These are phyloP conservation scores for Noccaea bulbosa DNA, from an alignment of 345 rosid species.

Conservation along the genomic window DNA sequence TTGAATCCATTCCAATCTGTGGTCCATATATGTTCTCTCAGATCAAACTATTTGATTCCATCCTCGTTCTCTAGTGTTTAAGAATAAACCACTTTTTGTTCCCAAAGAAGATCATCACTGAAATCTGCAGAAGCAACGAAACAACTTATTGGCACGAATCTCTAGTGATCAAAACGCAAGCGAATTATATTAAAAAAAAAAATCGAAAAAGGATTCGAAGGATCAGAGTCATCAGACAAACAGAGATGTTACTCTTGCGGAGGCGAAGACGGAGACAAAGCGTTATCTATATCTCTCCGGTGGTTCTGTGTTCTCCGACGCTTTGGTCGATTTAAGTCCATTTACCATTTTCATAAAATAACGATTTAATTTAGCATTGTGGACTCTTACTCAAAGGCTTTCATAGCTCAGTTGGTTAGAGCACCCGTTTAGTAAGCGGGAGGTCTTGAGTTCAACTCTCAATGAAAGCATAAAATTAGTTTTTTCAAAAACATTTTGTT, in stretches of 20 bases:
- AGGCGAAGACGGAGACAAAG: neutral
- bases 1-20: neutral
- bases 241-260: neutral
- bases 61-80: neutral
- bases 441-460: constrained; percentile 99
- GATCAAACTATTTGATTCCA: neutral
- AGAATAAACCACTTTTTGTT: no score
- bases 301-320: neutral
- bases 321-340: neutral
- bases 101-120: no score
- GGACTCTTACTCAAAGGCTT: no score
- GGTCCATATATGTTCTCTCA: neutral
- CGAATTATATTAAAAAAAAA: neutral
- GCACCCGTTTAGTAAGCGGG: constrained; percentile 97
- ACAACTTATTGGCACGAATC: no score
- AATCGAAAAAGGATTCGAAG: neutral
- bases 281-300: neutral
- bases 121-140: no score
- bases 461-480: constrained; percentile 43
- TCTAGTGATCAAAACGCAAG: neutral
- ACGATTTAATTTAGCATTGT: no score
- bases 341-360: neutral
- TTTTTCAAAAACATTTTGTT: neutral
- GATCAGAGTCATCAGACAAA: neutral
- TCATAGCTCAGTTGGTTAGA: constrained; percentile 90